Base-by-base conservation (phyloP, 139 green algal species). In the Tetratostichococcus sp. region DNA sequence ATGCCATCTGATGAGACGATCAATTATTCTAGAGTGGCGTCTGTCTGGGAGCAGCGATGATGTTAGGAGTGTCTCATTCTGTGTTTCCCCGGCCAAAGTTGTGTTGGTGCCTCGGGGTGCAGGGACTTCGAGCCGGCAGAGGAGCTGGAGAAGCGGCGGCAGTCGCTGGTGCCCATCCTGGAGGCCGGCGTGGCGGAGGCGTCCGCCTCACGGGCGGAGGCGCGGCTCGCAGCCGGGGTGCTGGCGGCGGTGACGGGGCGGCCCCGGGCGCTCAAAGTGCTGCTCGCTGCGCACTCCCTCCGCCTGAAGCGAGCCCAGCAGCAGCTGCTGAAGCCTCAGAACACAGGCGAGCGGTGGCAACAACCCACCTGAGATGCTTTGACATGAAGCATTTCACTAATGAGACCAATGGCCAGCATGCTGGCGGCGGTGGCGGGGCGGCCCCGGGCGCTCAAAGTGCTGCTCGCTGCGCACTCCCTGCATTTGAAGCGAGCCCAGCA, bases 271-370 rank as follows among this genome's bases (percentile, higher is more conserved):
- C 42, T 35, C 11, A 66, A 57, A 1, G 25, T 65, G 67, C 66
- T 77, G 43, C 66, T 82, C 43, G 50, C 69, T 2, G 43, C 66
- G 31, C 71, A 82, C 72, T 71, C 66, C 1, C 67, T 33, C 3
- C 67, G 69, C 43, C 77, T 82, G 33, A 75, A 25, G n/a, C 33
- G 65, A 1, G 30, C 34, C 5, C 71, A 77, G 50, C 66, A 77
- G 67, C 43, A 34, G 30, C 66, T 82, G 43, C 73, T 76, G 33
- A 82, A 76, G 67, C 77, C 77, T 25, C 76, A 81, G 71, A 81
- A 77, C 42, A 30, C 76, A 67, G 71, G 76, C 65, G 32, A 5
- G 42, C n/a, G n/a, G n/a, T n/a, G n/a, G n/a, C n/a, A n/a, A n/a
- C n/a, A n/a, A n/a, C n/a, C n/a, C n/a, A n/a, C n/a, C n/a, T n/a